A percentile compares a stretch with the other conserved stretches of the same genome.
Conservation (phyloP, 371 early-diverging fungal species). For the Rhizopus arrhizus region DNA sequence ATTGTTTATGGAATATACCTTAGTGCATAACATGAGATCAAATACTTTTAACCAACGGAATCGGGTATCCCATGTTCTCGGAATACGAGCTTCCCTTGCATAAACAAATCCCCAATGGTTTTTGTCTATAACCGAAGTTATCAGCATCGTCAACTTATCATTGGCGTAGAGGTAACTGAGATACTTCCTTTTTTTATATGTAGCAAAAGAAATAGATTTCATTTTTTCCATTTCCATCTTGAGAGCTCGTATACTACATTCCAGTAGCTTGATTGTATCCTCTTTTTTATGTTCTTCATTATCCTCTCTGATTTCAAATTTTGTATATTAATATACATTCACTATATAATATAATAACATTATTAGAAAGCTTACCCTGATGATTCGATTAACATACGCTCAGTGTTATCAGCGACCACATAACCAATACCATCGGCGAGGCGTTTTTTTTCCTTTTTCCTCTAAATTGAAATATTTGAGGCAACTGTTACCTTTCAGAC, state of each 20-base stretch:
- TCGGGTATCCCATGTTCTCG: conserved; percentile 6
- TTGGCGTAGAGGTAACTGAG: conserved; percentile 5
- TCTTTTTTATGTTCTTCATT: conserved; percentile 8
- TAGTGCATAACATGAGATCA: conserved; percentile 8
- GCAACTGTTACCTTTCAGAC: background rate
- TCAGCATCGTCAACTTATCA: conserved; percentile 9
- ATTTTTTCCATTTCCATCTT: conserved; percentile 11
- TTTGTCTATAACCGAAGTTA: conserved; percentile 4
- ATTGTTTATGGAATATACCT: conserved; percentile 2
- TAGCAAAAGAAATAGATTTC: conserved; percentile 8
- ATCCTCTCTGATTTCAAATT: conserved; percentile 1
- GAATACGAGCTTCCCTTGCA: conserved; percentile 7
- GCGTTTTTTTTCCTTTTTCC: background rate
- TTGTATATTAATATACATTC: conserved; percentile 8
- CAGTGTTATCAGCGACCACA: conserved; percentile 4
- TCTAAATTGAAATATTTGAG: conserved; percentile 1
- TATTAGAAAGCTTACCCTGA: conserved; percentile 8
- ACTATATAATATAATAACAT: conserved; percentile 6
- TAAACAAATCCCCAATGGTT: conserved; percentile 3
- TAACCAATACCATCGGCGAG: conserved; percentile 8
- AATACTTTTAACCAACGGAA: conserved; percentile 4
- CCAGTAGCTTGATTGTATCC: conserved; percentile 6
- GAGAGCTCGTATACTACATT: conserved; percentile 8
- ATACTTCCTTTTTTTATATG: conserved; percentile 5
- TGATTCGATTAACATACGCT: conserved; percentile 8